Base-by-base conservation (phyloP, 2,329 filamentous ascomycete species). In the Claviceps maximensis region DNA sequence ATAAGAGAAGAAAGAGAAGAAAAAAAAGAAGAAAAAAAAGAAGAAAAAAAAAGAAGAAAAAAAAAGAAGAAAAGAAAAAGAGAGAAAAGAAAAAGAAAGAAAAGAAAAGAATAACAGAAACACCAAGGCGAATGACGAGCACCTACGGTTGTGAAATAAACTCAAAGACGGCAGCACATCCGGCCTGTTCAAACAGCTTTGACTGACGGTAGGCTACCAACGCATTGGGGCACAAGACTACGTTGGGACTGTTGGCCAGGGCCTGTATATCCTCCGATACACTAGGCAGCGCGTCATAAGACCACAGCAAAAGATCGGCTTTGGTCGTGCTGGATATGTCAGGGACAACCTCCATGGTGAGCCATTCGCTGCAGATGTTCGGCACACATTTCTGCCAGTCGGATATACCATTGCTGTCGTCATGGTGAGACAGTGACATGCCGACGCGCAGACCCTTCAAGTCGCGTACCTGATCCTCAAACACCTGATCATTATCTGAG, bases 401-500 rank as follows among this genome's bases (percentile, higher is more conserved):
- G 54, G 57, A n/a, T 47, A 50, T 48, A 58, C 21, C 33, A 8
- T 40, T 27, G 47, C 47, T 27, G 47, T 21, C 23, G 23, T 6
- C 23, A 58, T 27, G 23, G n/a, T 41, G 21, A 2, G 47, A 49
- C 23, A 49, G 10, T 23, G 47, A 49, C 47, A 49, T 49, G 17
- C 47, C 47, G 9, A 49, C 13, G 12, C 47, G 47, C 25, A 70
- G 56, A 0, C 67, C 65, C 1, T 54, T 54, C 2, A 73, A 55
- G 0, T 64, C 63, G 4, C 57, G 48, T 0, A 67, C 57, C 0
- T 65, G 60, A 0, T 61, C 54, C 7, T 60, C 55, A 23, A 69
- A 69, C 0, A 86, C 64, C 0, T 70, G 65, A 48, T 85, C 74
- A 58, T 87, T 84, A 56, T 87, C 83, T 6, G 49, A 50, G 0